phyloP scores from a whole-genome alignment of 306 rosid genomes.

The Gleditsia sinensis region DNA sequence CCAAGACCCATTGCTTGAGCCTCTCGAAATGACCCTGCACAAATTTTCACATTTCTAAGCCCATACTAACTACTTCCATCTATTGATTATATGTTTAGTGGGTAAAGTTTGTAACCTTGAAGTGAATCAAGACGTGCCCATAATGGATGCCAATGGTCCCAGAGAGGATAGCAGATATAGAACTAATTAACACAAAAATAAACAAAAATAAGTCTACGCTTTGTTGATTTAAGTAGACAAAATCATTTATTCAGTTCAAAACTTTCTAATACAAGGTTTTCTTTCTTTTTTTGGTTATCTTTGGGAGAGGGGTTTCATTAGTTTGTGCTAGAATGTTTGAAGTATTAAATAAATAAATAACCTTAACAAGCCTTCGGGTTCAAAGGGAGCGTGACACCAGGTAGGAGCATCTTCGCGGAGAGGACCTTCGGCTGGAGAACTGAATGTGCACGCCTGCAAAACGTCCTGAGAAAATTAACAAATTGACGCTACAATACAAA shows the following conservation, averaged over 20 bases:
- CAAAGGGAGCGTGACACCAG: slow-evolving; percentile 76
- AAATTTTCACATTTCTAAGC: neutral
- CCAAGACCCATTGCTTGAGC: slow-evolving; percentile 73
- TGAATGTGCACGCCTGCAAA: slow-evolving; percentile 62
- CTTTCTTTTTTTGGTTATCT: no score
- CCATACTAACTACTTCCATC: neutral
- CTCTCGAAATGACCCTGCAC: slow-evolving; percentile 63
- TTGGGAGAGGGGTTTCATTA: no score
- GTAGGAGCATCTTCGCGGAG: slow-evolving; percentile 54
- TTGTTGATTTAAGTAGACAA: neutral
- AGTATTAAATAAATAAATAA: no score
- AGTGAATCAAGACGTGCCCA: slow-evolving; percentile 74
- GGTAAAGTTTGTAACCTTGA: slow-evolving; percentile 51
- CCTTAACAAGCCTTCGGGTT: slow-evolving; percentile 79
- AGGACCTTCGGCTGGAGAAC: slow-evolving; percentile 46
- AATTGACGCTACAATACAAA: no score
- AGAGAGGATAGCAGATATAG: slow-evolving; percentile 67
- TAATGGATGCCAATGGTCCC: slow-evolving; percentile 75
- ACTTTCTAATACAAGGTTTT: no score
- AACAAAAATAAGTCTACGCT: neutral
- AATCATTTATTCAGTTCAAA: neutral
- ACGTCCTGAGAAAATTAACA: neutral
- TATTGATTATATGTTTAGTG: neutral
- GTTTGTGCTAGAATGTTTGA: no score
- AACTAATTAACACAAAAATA: slow-evolving; percentile 40